Base-by-base conservation (phyloP, 441 rosid genomes). In the Melastoma candidum region DNA sequence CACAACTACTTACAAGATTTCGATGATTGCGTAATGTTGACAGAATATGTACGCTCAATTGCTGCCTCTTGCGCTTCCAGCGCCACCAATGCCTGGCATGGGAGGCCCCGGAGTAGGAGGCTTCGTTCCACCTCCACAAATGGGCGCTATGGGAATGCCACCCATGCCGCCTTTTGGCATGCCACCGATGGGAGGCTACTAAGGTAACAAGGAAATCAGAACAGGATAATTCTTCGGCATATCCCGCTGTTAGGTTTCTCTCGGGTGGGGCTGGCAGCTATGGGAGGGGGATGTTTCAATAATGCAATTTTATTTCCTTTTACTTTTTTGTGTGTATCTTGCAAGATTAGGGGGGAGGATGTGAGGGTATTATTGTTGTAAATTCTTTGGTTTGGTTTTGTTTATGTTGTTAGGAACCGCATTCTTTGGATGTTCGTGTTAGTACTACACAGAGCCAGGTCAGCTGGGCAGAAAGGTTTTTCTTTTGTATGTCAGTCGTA, bases 131-230 rank as follows among this genome's bases (percentile, higher is more conserved):
- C 56, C 56, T 10, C 53, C 53, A 3, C 22, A n/a, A 43, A 52
- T 52, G 56, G 46, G 56, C 24, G 56, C 44, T 17, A 52, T 52
- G 56, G 56, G 56, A 8, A 52, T 52, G 56, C 56, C 56, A 32
- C 56, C 56, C 10, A 52, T 52, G 56, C 56, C 56, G 22, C 56
- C 56, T 26, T 52, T 52, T 36, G 56, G 56, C 10, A 52, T 52
- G 56, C 56, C 56, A 13, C 56, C 56, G 25, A 52, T 52, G 56
- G 56, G 56, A 43, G 32, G 56, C 43, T 52, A 52, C 43, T 52
- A 44, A 52, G 44, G 22, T 36, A 12, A 17, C 7, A 17, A 12
- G 56, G 25, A 53, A 24, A 17, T 53, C 46, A 45, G 5, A 4
- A 4, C 41, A 32, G 41, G 8, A 6, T 8, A 32, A 4, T 32